Conservation (phyloP, 345 rosid genomes). For the Aegle marmelos region DNA sequence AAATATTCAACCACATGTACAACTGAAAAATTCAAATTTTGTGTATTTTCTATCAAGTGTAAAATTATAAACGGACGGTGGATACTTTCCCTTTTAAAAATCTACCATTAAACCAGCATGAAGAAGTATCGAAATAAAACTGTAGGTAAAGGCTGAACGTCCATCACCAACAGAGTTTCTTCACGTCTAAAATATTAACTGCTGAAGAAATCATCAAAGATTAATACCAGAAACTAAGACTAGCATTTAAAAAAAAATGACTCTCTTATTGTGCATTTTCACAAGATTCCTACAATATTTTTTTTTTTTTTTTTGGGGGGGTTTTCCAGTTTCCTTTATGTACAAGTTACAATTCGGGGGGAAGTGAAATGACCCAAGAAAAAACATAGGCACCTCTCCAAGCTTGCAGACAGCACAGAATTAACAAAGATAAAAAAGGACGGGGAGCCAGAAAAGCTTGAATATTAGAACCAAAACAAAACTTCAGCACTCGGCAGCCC, state of each 20-base stretch:
- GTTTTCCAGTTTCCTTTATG: conserved; percentile 19
- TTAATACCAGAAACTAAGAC: neutral
- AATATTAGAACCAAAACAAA: neutral
- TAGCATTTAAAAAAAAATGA: conserved; percentile 8
- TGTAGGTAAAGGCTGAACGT: too few species aligned
- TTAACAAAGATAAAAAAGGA: neutral
- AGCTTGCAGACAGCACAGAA: conserved; percentile 22
- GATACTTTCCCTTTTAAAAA: too few species aligned
- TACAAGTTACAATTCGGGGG: conserved; percentile 39
- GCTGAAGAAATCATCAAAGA: neutral
- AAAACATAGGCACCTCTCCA: conserved; percentile 28
- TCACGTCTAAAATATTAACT: too few species aligned
- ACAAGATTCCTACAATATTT: conserved; percentile 27
- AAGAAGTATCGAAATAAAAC: too few species aligned
- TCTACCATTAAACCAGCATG: too few species aligned
- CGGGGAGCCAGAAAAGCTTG: conserved; percentile 9
- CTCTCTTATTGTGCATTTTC: conserved; percentile 43
- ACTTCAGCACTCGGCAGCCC: conserved; percentile 29
- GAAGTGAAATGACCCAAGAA: neutral
- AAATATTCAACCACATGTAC: too few species aligned
- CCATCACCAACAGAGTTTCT: too few species aligned
- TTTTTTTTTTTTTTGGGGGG: neutral
- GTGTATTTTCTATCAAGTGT: too few species aligned
- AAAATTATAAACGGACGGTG: too few species aligned
- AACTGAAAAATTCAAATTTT: too few species aligned